Evolutionary conservation across 805 yeast genomes (phyloP), one percentile per base, ranked within the genome.

Genomic region (Candida tibetensis): DNA sequence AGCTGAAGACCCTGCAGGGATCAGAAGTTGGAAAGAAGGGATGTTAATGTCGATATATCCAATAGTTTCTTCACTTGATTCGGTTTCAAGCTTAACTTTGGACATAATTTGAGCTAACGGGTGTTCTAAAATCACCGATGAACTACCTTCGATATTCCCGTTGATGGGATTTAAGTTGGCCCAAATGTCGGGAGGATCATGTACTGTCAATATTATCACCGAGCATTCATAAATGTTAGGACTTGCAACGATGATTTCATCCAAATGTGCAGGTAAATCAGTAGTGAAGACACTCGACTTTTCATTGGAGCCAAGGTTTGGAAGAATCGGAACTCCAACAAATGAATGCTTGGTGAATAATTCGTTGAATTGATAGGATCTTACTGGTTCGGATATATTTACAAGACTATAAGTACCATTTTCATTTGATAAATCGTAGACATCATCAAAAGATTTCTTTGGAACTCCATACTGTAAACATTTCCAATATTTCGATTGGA

Each of bases 111-210:
- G 76, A 10, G 52, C 44, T 23, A 78, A 56, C 1, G 91, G 81
- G 29, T 87, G 81, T 51, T 89, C 96, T 30, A 85, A 76, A 15
- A 88, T 75, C 3, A 85, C 75, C 2, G 95, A 80, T 1, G 84
- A 76, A 32, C 77, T 73, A 12, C 89, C 71, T 46, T 86, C 87
- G 26, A 91, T 76, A 34, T 76, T 71, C 5, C 98, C 98, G 7
- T 85, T 78, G 4, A 81, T 60, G 0, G 95, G 86, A 56, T 88
- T 89, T 28, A 82, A 66, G 47, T 82, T 79, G 2, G 95, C 95
- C 95, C 96, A 89, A 5, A 93, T 74, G 42, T 88, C 90, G 5
- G 96, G 86, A 2, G 97, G 87, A 53, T 90, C 98, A 60, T 90
- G 98, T 14, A 90, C 78, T 5, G 86, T 58, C 6, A 91, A 66